Evolutionary conservation across 2,329 filamentous ascomycete genomes (phyloP).

Genomic region (Fusarium continuum): DNA sequence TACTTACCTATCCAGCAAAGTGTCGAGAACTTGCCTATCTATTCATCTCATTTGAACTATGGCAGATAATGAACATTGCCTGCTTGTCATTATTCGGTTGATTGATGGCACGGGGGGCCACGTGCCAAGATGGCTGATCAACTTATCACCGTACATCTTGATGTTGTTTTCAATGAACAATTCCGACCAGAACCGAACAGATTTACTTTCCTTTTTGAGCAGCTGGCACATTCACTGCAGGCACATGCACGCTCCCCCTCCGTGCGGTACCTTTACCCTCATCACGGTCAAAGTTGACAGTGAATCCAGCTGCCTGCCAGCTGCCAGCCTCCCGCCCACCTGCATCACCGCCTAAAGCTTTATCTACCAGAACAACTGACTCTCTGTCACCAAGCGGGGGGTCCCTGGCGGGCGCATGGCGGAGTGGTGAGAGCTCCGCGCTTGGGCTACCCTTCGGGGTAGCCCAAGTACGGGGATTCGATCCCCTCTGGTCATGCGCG

Average conservation of each 20-base stretch:
- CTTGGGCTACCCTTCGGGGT: slow-evolving; percentile 8
- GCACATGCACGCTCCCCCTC: background rate
- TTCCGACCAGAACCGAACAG: background rate
- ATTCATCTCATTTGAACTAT: too few species aligned
- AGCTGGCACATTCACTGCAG: background rate
- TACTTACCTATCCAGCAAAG: too few species aligned
- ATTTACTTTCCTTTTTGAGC: background rate
- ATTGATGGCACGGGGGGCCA: background rate
- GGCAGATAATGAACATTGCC: too few species aligned
- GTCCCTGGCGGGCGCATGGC: background rate
- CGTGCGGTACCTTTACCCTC: slow-evolving; percentile 1
- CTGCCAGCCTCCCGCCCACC: slow-evolving; percentile 3
- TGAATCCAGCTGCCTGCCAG: slow-evolving; percentile 15
- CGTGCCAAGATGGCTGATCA: background rate
- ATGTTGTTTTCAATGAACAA: background rate
- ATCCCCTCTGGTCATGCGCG: too few species aligned
- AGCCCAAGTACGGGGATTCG: too few species aligned
- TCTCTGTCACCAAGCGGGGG: slow-evolving; percentile 15
- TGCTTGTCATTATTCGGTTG: too few species aligned
- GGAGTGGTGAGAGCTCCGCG: background rate
- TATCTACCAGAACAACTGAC: background rate
- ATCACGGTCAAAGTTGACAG: background rate
- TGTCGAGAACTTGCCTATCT: too few species aligned
- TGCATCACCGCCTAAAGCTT: background rate
- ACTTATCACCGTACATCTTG: background rate